Evolutionary conservation across 2,329 filamentous ascomycete genomes (phyloP), one percentile per base, ranked within the genome.

Genomic region (Dothideomycetidae sp.): DNA sequence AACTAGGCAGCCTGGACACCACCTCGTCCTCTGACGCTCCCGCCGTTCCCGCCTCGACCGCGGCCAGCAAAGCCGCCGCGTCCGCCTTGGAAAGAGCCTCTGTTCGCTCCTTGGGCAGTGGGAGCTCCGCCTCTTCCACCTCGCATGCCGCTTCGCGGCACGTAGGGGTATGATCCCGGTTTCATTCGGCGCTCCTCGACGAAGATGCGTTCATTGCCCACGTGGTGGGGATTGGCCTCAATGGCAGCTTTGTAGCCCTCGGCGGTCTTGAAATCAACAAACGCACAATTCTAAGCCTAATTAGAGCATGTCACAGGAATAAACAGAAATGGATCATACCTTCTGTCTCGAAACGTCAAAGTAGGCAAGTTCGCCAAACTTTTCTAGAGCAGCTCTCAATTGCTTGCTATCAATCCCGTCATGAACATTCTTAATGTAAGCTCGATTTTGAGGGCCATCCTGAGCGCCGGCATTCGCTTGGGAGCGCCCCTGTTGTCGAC

Each of bases 381-480:
- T 73, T 48, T 75, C 68, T 36, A 98, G 66, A 37, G 74, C 70
- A 37, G 70, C 67, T 58, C 71, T 78, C 42, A 98, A 67, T 32
- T 83, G 73, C 29, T 75, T 72, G 10, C 76, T 71, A 54, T 82
- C 73, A 36, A 98, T 78, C 62, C 85, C 86, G 21, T 93, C 85
- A 34, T 78, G 88, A 34, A 96, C 88, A 51, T 88, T 93, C 68
- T 93, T 93, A 60, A 98, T 84, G 60, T 94, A 96, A 13, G 81
- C 90, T 48, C 85, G 73, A 44, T 74, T 74, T 45, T 88, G 79
- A 47, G 84, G 72, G 39, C 74, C 74, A 44, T 86, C 79, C 52
- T 83, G 80, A 52, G 86, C 81, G 32, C 63, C 55, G 16, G 67
- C 58, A 35, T 66, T 66, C 39, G 74, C 67, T 58, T 81, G 78